Conservation (phyloP, 2,329 filamentous ascomycete species). For the Pyricularia sp. region DNA sequence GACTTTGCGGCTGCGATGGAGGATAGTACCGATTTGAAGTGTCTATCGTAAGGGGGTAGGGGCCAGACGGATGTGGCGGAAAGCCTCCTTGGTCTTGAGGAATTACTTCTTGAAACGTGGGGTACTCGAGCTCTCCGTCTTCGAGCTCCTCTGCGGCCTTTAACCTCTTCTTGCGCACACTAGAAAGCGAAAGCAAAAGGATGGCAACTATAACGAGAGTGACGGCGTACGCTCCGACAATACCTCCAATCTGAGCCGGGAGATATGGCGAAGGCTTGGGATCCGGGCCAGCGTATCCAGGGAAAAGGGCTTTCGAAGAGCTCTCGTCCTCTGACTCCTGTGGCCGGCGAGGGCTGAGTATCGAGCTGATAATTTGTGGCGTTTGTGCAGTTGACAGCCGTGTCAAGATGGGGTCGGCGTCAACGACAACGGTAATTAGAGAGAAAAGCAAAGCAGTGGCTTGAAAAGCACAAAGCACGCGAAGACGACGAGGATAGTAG, state of each 20-base stretch:
- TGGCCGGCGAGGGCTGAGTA: neutral
- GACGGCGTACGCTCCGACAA: conserved; percentile 71
- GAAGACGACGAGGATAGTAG: conserved; percentile 8
- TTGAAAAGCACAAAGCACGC: conserved; percentile 6
- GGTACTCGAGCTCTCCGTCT: conserved; percentile 8
- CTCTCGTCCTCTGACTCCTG: neutral
- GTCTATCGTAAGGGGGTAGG: neutral
- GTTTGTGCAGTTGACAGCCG: neutral
- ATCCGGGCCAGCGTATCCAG: conserved; percentile 28
- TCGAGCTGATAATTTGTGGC: neutral
- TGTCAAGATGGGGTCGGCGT: conserved; percentile 13
- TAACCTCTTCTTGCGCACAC: conserved; percentile 39
- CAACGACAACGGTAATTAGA: conserved; percentile 6
- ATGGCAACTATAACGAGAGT: conserved; percentile 62
- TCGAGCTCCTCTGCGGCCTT: conserved; percentile 35
- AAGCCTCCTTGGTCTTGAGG: neutral
- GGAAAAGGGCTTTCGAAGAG: conserved; percentile 21
- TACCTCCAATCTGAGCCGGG: conserved; percentile 69
- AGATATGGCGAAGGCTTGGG: conserved; percentile 32
- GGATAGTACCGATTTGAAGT: neutral
- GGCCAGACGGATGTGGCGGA: neutral
- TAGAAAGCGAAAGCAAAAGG: conserved; percentile 47
- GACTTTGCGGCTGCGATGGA: conserved; percentile 15
- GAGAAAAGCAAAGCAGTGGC: conserved; percentile 13
- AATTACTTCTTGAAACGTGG: conserved; percentile 6